These are phyloP conservation scores for Rubia balearica DNA, from an alignment of 305 asterid genomes.

Conservation along the genomic window DNA sequence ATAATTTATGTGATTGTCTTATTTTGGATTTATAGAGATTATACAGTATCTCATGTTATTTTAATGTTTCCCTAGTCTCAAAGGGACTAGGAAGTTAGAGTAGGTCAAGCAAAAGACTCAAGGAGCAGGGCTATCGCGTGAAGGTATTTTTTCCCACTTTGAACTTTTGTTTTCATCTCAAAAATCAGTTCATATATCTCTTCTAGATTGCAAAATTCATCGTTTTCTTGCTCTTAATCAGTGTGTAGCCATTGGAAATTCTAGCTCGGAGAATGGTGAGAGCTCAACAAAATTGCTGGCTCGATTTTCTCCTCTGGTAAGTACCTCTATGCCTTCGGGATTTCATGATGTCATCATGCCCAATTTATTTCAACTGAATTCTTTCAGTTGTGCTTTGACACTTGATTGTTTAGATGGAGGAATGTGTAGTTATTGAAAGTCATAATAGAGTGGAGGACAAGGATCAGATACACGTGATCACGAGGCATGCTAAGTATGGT, in stretches of 20 bases:
- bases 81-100: slow-evolving; percentile 70
- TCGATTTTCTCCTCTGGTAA: slow-evolving; percentile 65
- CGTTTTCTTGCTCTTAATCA: too few species aligned
- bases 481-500: too few species aligned
- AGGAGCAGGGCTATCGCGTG: slow-evolving; percentile 78
- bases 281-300: slow-evolving; percentile 47
- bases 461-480: slow-evolving; percentile 55
- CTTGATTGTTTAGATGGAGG: slow-evolving; percentile 47
- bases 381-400: slow-evolving; percentile 9
- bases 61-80: slow-evolving; percentile 32
- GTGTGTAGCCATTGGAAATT: too few species aligned
- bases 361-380: slow-evolving; percentile 12
- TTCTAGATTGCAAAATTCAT: too few species aligned
- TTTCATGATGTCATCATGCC: slow-evolving; percentile 4
- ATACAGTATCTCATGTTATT: background rate
- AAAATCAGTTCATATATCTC: too few species aligned
- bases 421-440: slow-evolving; percentile 51
- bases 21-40: slow-evolving; percentile 4
- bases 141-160: slow-evolving; percentile 67
- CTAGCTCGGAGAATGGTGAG: background rate
- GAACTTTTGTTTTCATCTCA: too few species aligned
- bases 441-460: slow-evolving; percentile 50
- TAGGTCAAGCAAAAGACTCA: slow-evolving; percentile 60
- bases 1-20: background rate
- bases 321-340: slow-evolving; percentile 17